Evolutionary conservation across 805 yeast species (phyloP).

Genomic region (Priceomyces medius): DNA sequence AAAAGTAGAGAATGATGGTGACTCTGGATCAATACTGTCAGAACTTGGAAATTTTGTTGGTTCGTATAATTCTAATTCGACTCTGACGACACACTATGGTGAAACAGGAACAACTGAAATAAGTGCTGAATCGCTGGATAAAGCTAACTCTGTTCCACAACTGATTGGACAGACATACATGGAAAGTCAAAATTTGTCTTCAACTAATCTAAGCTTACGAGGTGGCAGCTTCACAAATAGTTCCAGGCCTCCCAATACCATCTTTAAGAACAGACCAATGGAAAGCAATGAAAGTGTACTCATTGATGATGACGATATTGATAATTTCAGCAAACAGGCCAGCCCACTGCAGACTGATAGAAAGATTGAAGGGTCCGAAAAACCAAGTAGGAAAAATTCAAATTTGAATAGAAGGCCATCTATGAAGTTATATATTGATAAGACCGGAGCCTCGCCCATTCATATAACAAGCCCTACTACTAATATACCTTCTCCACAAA

Average conservation of each 20-base stretch:
- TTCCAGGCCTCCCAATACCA: slow-evolving; percentile 13
- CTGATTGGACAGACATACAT: not conserved
- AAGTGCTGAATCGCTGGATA: slow-evolving; percentile 11
- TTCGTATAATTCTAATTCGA: slow-evolving; percentile 41
- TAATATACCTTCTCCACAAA: not conserved
- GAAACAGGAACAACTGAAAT: slow-evolving; percentile 15
- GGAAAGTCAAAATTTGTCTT: slow-evolving; percentile 16
- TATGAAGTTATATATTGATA: not conserved
- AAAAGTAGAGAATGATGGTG: slow-evolving; percentile 18
- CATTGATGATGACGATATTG: slow-evolving; percentile 21
- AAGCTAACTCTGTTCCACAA: not conserved
- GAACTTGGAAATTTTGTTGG: slow-evolving; percentile 42
- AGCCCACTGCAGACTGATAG: not conserved
- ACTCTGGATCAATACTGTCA: slow-evolving; percentile 28
- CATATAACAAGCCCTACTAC: not conserved
- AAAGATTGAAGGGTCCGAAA: not conserved
- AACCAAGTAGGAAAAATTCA: not conserved
- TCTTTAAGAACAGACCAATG: slow-evolving; percentile 3
- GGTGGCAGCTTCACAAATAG: slow-evolving; percentile 14
- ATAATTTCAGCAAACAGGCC: not conserved
- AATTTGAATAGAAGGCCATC: not conserved
- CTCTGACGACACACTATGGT: slow-evolving; percentile 41
- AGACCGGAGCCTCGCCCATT: not conserved
- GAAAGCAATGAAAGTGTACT: slow-evolving; percentile 23
- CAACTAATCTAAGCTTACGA: slow-evolving; percentile 20